Conservation (phyloP, 306 rosid genomes). For the Lathyrus aphaca region DNA sequence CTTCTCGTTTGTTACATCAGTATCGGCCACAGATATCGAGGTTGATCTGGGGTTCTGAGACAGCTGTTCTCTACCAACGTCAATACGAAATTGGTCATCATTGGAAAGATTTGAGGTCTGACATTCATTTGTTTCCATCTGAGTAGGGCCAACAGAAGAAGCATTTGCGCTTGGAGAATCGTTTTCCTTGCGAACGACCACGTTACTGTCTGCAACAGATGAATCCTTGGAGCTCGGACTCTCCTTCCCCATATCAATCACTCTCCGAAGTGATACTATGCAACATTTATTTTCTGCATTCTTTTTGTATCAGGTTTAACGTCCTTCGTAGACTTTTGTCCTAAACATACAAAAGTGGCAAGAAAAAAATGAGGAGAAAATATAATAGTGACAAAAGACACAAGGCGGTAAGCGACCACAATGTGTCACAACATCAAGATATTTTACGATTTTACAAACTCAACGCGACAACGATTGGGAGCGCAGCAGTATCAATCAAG, state of each 20-base stretch:
- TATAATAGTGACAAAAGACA: constrained; percentile 30
- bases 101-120: constrained; percentile 37
- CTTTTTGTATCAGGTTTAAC: constrained; percentile 36
- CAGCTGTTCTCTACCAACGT: constrained; percentile 30
- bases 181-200: constrained; percentile 40
- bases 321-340: constrained; percentile 45
- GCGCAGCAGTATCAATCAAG: not conserved
- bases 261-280: constrained; percentile 34
- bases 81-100: not conserved
- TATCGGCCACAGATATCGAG: constrained; percentile 31
- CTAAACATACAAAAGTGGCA: constrained; percentile 16
- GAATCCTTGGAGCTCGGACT: constrained; percentile 37
- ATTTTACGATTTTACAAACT: not conserved
- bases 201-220: constrained; percentile 30
- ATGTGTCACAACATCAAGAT: not conserved
- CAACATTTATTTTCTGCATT: constrained; percentile 33
- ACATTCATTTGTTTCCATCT: constrained; percentile 43
- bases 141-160: no score
- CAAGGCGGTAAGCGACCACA: not conserved
- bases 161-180: constrained; percentile 36
- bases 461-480: not conserved
- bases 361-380: constrained; percentile 3
- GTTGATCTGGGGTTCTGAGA: constrained; percentile 33
- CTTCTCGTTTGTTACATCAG: constrained; percentile 37
- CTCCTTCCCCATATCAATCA: constrained; percentile 33